Percentiles rank a stretch among this genome's conserved stretches.
Conservation (phyloP, 192 early-diverging fungal species). For the Dimargaris cristalligena region DNA sequence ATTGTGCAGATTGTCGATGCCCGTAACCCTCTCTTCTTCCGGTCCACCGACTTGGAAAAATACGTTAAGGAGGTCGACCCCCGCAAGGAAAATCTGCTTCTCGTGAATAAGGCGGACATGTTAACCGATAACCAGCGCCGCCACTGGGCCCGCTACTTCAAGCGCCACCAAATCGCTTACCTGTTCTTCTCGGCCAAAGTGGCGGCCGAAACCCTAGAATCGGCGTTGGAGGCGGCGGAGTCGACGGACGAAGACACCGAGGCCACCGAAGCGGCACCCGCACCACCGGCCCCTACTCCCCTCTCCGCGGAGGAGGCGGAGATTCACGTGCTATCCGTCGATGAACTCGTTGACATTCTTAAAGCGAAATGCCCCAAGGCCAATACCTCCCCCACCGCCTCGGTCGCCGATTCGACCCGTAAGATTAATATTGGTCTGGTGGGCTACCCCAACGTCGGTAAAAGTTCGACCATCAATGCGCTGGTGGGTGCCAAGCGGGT, state of each 20-base stretch:
- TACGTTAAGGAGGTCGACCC: slow-evolving; percentile 85
- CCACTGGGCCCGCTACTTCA: slow-evolving; percentile 84
- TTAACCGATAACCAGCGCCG: slow-evolving; percentile 71
- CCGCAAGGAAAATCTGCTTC: slow-evolving; percentile 70
- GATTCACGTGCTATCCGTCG: slow-evolving; percentile 41
- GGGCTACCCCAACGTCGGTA: slow-evolving; percentile 99
- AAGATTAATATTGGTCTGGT: slow-evolving; percentile 81
- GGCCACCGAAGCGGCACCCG: slow-evolving; percentile 8
- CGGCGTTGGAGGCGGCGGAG: slow-evolving; percentile 45
- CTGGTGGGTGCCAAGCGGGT: slow-evolving; percentile 86
- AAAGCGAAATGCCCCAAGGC: slow-evolving; percentile 33
- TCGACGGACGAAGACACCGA: slow-evolving; percentile 10
- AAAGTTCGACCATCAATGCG: slow-evolving; percentile 96
- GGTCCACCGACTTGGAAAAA: slow-evolving; percentile 67
- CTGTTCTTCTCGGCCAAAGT: slow-evolving; percentile 88
- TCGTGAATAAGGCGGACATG: slow-evolving; percentile 99
- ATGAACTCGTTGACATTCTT: slow-evolving; percentile 52
- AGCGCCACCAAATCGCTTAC: slow-evolving; percentile 59
- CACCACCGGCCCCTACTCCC: slow-evolving; percentile 12
- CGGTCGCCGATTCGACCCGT: slow-evolving; percentile 21
- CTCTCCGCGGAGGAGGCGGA: slow-evolving; percentile 21
- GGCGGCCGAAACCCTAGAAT: slow-evolving; percentile 54
- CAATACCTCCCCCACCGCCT: not conserved
- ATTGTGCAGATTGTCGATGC: slow-evolving; percentile 99
- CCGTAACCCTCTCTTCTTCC: slow-evolving; percentile 84